Evolutionary conservation across 2,329 filamentous ascomycete genomes (phyloP).

Genomic region (Alternaria sp.): DNA sequence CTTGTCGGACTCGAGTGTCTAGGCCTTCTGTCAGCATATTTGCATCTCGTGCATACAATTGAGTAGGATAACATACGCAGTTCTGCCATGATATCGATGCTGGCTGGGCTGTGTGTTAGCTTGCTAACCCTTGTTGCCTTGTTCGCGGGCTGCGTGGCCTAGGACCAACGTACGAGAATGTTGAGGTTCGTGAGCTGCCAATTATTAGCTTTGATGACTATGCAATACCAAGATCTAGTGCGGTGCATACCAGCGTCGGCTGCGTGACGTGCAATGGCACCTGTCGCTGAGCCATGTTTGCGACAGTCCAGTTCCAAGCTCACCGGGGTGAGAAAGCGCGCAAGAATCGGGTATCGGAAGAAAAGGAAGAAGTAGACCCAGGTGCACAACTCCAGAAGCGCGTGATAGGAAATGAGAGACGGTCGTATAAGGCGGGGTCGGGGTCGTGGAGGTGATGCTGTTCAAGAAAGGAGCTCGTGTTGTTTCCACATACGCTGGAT

Average conservation of each 20-base stretch:
- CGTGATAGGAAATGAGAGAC: slow-evolving; percentile 50
- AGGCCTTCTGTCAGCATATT: slow-evolving; percentile 25
- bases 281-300: slow-evolving; percentile 74
- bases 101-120: slow-evolving; percentile 59
- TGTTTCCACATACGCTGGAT: slow-evolving; percentile 33
- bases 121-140: slow-evolving; percentile 27
- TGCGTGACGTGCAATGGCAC: slow-evolving; percentile 85
- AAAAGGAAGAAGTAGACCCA: slow-evolving; percentile 48
- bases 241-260: slow-evolving; percentile 74
- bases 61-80: slow-evolving; percentile 68
- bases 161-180: slow-evolving; percentile 55
- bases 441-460: slow-evolving; percentile 40
- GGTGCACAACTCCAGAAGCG: slow-evolving; percentile 51
- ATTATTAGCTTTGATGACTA: slow-evolving; percentile 40
- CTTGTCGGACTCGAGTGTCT: slow-evolving; percentile 98
- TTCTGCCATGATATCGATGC: slow-evolving; percentile 85
- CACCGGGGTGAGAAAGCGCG: slow-evolving; percentile 46
- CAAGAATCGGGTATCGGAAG: slow-evolving; percentile 46
- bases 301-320: slow-evolving; percentile 52
- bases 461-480: slow-evolving; percentile 37
- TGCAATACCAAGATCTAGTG: slow-evolving; percentile 8
- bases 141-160: slow-evolving; percentile 22
- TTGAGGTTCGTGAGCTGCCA: slow-evolving; percentile 57
- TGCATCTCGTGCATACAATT: slow-evolving; percentile 10
- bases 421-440: slow-evolving; percentile 39